Percentiles rank a stretch among this genome's conserved stretches.
Evolutionary conservation across 2,329 filamentous ascomycete species (phyloP).

Genomic region (Colletotrichum liriopes): DNA sequence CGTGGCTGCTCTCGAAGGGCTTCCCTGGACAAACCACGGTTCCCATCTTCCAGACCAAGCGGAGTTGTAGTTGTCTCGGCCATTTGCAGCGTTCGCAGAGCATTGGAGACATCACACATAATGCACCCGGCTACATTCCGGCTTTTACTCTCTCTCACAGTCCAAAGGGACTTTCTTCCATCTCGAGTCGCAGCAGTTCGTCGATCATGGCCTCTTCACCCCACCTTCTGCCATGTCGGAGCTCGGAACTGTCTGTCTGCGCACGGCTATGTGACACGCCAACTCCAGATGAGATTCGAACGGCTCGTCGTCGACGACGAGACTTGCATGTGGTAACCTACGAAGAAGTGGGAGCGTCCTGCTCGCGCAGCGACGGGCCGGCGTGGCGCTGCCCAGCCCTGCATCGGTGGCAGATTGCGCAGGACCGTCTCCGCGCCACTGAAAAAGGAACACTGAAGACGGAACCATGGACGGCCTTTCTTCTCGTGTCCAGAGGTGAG

Average conservation of each 20-base stretch:
- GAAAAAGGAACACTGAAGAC: neutral
- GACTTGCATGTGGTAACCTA: neutral
- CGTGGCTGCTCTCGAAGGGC: neutral
- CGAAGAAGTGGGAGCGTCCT: neutral
- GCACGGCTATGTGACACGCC: neutral
- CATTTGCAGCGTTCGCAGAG: neutral
- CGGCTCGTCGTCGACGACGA: constrained; percentile 1
- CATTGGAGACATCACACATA: neutral
- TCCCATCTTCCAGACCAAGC: neutral
- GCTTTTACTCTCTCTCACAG: neutral
- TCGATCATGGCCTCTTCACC: constrained; percentile 19
- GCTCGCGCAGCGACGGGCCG: neutral
- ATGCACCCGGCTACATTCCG: neutral
- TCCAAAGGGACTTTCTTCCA: neutral
- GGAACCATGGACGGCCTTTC: constrained; percentile 3
- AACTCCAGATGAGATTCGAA: constrained; percentile 31
- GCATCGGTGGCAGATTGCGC: constrained; percentile 11
- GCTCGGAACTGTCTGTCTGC: neutral
- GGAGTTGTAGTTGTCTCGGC: neutral
- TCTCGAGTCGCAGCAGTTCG: constrained; percentile 16
- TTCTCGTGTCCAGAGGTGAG: constrained; percentile 8
- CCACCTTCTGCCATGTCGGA: constrained; percentile 14
- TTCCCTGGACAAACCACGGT: neutral
- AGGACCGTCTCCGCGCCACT: neutral
- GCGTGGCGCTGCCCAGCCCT: constrained; percentile 3